phyloP scores from a whole-genome alignment of 2,329 filamentous ascomycete genomes.

The Fusarium ramigenum region DNA sequence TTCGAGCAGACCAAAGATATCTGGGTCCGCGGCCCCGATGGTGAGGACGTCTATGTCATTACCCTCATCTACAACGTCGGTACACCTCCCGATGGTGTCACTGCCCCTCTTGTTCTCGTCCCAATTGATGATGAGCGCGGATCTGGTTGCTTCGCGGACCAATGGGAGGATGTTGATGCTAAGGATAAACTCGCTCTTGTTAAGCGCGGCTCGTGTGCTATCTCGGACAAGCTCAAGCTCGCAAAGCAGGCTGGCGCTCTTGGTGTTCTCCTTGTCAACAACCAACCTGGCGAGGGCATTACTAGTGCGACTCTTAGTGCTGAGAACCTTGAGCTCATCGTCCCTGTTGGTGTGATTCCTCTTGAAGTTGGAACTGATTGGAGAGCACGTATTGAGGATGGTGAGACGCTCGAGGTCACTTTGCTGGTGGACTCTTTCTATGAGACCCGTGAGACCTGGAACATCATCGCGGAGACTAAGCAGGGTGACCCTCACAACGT shows the following conservation, averaged over 20 bases:
- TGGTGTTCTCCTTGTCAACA: slow-evolving; percentile 69
- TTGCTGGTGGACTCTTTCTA: slow-evolving; percentile 51
- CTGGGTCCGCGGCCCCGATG: slow-evolving; percentile 55
- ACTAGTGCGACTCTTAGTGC: slow-evolving; percentile 63
- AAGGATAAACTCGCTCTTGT: slow-evolving; percentile 56
- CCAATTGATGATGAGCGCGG: slow-evolving; percentile 51
- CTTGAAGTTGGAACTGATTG: slow-evolving; percentile 50
- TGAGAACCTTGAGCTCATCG: slow-evolving; percentile 48
- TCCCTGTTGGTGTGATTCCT: slow-evolving; percentile 51
- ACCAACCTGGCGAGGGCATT: slow-evolving; percentile 56
- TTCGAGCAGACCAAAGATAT: slow-evolving; percentile 56
- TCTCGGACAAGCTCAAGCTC: slow-evolving; percentile 55
- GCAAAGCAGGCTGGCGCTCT: slow-evolving; percentile 54
- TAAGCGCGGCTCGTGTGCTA: slow-evolving; percentile 55
- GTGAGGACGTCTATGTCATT: slow-evolving; percentile 54
- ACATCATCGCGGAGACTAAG: slow-evolving; percentile 56
- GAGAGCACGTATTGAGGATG: slow-evolving; percentile 46
- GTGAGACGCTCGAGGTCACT: slow-evolving; percentile 48
- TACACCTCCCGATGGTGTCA: slow-evolving; percentile 53
- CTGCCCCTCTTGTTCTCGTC: slow-evolving; percentile 49
- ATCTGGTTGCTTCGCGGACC: slow-evolving; percentile 53
- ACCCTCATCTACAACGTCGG: slow-evolving; percentile 58
- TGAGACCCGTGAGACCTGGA: slow-evolving; percentile 51
- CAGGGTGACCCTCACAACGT: slow-evolving; percentile 54
- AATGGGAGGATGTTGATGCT: slow-evolving; percentile 57